Evolutionary conservation across 1,284 basidiomycete species (phyloP).

Genomic region (Ceratobasidium sp.): DNA sequence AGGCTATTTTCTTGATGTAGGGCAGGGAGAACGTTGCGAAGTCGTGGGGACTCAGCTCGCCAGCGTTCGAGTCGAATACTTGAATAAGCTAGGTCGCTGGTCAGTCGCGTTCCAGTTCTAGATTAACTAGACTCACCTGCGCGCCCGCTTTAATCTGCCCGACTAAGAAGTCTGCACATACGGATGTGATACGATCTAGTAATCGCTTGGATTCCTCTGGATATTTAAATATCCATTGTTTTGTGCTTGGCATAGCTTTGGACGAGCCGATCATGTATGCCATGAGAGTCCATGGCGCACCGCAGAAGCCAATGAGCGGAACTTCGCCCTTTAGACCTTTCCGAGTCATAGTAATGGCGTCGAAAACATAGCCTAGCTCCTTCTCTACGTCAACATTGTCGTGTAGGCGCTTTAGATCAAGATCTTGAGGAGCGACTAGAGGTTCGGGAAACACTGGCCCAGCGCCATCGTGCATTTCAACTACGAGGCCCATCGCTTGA

Average conservation of each 20-base stretch:
- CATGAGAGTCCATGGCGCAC: conserved; percentile 97
- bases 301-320: conserved; percentile 94
- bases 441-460: conserved; percentile 90
- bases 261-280: conserved; percentile 95
- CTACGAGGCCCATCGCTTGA: conserved; percentile 94
- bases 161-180: conserved; percentile 88
- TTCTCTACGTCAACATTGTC: conserved; percentile 79
- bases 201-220: conserved; percentile 85
- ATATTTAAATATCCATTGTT: conserved; percentile 92
- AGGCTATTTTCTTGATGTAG: conserved; percentile 58
- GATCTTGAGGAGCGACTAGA: conserved; percentile 80
- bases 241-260: conserved; percentile 89
- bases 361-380: conserved; percentile 91
- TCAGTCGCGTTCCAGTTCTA: conserved; percentile 4
- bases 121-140: conserved; percentile 70
- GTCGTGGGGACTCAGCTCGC: conserved; percentile 88
- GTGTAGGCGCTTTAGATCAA: conserved; percentile 66
- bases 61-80: conserved; percentile 96
- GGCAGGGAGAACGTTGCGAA: conserved; percentile 73
- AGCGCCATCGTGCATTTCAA: conserved; percentile 85
- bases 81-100: conserved; percentile 79
- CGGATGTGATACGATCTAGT: conserved; percentile 81
- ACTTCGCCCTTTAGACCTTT: conserved; percentile 85
- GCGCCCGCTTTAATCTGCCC: conserved; percentile 94
- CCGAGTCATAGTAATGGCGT: conserved; percentile 88